Conservation (phyloP, 2,329 filamentous ascomycete genomes). For the Didymella pomorum region DNA sequence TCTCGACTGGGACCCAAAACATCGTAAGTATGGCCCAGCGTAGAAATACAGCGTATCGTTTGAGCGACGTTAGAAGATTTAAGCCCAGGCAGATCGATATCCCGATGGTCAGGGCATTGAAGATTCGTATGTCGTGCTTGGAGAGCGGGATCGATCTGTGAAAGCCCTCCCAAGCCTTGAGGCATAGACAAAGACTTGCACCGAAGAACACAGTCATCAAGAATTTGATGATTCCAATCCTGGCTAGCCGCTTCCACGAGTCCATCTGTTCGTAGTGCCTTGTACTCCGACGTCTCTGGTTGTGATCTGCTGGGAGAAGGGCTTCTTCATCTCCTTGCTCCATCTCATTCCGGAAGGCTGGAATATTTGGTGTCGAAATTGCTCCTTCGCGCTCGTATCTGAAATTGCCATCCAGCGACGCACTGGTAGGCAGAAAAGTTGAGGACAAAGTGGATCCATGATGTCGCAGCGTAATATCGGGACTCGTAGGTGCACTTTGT, state of each 20-base stretch:
- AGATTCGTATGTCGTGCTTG: conserved; percentile 36
- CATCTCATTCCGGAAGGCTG: not conserved
- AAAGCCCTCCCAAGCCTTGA: conserved; percentile 44
- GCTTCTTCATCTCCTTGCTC: not conserved
- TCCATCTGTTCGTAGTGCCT: conserved; percentile 7
- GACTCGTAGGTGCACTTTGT: not conserved
- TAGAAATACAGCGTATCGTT: conserved; percentile 43
- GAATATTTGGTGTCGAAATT: not conserved
- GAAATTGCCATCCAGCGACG: not conserved
- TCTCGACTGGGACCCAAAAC: conserved; percentile 42
- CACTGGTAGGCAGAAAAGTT: not conserved
- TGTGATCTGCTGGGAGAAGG: not conserved
- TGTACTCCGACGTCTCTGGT: not conserved
- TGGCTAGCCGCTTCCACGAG: conserved; percentile 26
- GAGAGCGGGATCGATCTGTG: conserved; percentile 29
- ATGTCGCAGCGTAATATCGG: not conserved
- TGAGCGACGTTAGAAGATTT: conserved; percentile 44
- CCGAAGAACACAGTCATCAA: conserved; percentile 42
- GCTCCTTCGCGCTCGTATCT: not conserved
- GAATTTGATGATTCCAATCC: conserved; percentile 34
- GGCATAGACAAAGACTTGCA: conserved; percentile 34
- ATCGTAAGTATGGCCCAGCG: conserved; percentile 44
- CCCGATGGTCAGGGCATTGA: conserved; percentile 45
- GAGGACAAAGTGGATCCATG: not conserved
- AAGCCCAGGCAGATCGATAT: conserved; percentile 45